phyloP scores from a whole-genome alignment of 305 asterid genomes.

The Fraxinus latifolia region DNA sequence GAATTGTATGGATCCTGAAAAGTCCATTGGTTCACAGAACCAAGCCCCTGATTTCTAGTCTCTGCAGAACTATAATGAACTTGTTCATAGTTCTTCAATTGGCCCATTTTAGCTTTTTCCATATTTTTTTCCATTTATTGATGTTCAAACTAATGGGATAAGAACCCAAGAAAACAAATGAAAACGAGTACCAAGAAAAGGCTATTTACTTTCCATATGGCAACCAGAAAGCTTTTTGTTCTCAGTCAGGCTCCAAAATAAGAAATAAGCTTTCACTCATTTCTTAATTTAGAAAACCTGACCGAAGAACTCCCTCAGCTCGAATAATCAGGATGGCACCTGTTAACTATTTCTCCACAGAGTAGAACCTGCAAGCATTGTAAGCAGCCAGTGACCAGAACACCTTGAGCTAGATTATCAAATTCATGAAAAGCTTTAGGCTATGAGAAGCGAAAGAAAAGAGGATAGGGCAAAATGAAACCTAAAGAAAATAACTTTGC shows the following conservation, averaged over 20 bases:
- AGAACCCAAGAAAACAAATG: not conserved
- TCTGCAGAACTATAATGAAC: conserved; percentile 48
- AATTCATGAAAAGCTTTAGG: not conserved
- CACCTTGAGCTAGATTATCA: not conserved
- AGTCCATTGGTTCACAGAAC: conserved; percentile 54
- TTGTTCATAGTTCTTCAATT: conserved; percentile 49
- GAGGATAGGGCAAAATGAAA: not conserved
- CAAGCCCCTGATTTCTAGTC: conserved; percentile 51
- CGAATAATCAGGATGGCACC: conserved; percentile 7
- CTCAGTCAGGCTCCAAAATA: conserved; percentile 48
- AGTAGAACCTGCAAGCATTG: conserved; percentile 32
- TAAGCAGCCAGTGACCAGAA: conserved; percentile 26
- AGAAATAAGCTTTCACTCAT: conserved; percentile 36
- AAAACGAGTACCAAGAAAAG: conserved; percentile 11
- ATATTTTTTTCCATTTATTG: conserved; percentile 51
- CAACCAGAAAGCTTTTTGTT: conserved; percentile 22
- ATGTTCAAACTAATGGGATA: conserved; percentile 14
- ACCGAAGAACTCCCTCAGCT: conserved; percentile 30
- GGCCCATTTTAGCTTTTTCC: conserved; percentile 51
- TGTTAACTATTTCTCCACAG: conserved; percentile 19
- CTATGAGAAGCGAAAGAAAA: not conserved
- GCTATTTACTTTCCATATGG: conserved; percentile 4
- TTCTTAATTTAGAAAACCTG: conserved; percentile 26
- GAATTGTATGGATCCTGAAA: conserved; percentile 63
- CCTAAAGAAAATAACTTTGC: not conserved